Evolutionary conservation across 352 stramenopile species (phyloP).

Genomic region (Globisporangium megalacanthum): DNA sequence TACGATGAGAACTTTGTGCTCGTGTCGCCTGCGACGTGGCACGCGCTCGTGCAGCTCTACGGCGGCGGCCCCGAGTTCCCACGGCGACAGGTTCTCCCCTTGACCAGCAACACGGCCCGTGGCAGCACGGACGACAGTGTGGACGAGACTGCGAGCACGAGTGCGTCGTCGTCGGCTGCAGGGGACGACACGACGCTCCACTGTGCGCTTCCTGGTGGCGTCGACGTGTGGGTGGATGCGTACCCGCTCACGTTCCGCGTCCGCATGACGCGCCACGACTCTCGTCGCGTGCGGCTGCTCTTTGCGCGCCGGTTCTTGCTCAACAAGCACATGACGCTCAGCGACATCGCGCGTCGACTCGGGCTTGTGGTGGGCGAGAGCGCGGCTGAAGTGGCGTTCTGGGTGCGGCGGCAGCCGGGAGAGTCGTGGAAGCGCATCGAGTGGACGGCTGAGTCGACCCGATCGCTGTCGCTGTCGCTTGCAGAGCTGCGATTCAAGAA

Average conservation of each 20-base stretch:
- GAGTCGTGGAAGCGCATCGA: constrained; percentile 59
- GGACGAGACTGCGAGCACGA: neutral
- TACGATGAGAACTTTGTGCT: constrained; percentile 44
- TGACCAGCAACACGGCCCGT: constrained; percentile 2
- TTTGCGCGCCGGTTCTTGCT: constrained; percentile 50
- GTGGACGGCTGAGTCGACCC: constrained; percentile 35
- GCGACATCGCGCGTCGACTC: constrained; percentile 50
- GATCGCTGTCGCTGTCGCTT: constrained; percentile 22
- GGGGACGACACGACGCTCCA: neutral
- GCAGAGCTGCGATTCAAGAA: constrained; percentile 37
- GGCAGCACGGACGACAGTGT: constrained; percentile 2
- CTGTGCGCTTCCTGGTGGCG: neutral
- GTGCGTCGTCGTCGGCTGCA: neutral
- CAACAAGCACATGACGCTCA: constrained; percentile 29
- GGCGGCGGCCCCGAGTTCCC: constrained; percentile 51
- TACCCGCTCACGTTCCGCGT: constrained; percentile 54
- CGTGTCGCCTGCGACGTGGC: constrained; percentile 37
- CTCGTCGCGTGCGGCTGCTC: constrained; percentile 47
- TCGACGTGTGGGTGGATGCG: constrained; percentile 27
- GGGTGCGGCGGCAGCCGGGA: constrained; percentile 48
- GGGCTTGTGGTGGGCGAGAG: constrained; percentile 51
- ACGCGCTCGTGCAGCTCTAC: constrained; percentile 42
- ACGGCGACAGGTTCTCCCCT: constrained; percentile 16
- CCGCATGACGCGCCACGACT: constrained; percentile 50
- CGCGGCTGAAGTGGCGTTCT: constrained; percentile 48